Evolutionary conservation across 768 basidiomycete genomes (phyloP), one percentile per base, ranked within the genome.

Genomic region (Rhodotorula taiwanensis): DNA sequence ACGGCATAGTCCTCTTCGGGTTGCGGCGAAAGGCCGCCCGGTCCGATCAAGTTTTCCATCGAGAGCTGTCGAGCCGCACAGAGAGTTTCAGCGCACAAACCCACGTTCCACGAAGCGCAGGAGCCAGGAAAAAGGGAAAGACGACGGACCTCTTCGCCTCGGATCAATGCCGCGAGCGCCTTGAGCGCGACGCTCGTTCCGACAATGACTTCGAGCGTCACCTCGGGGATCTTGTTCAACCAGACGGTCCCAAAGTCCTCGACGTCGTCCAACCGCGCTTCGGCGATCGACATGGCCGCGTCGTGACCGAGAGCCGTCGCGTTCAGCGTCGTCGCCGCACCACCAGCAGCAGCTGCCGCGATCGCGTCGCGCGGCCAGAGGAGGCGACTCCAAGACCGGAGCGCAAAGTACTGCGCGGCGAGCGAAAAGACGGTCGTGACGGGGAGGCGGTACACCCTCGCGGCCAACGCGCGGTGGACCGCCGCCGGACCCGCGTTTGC

Each of bases 211-310:
- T 64, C 58, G 47, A 68, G 63, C 5, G 8, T 21, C 10, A 68
- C 16, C 59, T 68, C 67, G 41, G 67, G 67, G 28, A 60, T 20
- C 28, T 60, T 63, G 47, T 56, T 68, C 34, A 68, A 52, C 67
- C 67, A 68, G 4, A 68, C 50, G 11, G 50, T 47, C 27, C 33
- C 34, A 27, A 57, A 41, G 15, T 50, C n/a, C 10, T 55, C 60
- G 11, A 54, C 11, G 0, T 58, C 58, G 21, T 20, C 25, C 42
- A 30, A 11, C 16, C 45, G 51, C 21, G 16, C 21, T 28, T 20
- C 21, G n/a, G 4, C 42, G 5, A 2, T 55, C 31, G 2, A 13
- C 11, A 5, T 23, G 44, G 27, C 49, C 23, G n/a, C n/a, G n/a
- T n/a, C n/a, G n/a, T n/a, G n/a, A n/a, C n/a, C n/a, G n/a, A n/a